phyloP scores from a whole-genome alignment of 1,284 basidiomycete genomes.

The Phylloporus sp. region DNA sequence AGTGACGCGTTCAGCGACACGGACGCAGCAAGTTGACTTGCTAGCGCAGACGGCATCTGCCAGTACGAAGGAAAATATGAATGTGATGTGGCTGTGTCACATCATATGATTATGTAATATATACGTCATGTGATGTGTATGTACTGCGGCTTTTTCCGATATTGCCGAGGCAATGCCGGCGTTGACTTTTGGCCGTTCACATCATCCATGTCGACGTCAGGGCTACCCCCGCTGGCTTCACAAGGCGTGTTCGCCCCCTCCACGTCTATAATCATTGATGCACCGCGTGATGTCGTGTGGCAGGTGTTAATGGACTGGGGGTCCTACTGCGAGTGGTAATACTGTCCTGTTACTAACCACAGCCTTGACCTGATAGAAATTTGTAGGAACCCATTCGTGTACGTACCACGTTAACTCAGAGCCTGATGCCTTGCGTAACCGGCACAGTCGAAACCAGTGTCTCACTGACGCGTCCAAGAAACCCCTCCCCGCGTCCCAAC shows the following conservation, averaged over 20 bases:
- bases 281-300: slow-evolving; percentile 40
- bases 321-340: slow-evolving; percentile 40
- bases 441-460: slow-evolving; percentile 55
- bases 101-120: background rate
- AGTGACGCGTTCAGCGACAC: slow-evolving; percentile 82
- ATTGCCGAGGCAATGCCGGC: no score
- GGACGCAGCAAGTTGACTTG: slow-evolving; percentile 80
- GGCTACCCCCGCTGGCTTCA: slow-evolving; percentile 27
- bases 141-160: no score
- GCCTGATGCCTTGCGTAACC: slow-evolving; percentile 4
- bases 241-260: slow-evolving; percentile 31
- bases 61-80: background rate
- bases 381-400: slow-evolving; percentile 73
- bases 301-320: slow-evolving; percentile 39
- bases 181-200: no score
- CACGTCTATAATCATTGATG: slow-evolving; percentile 38
- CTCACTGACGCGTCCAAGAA: slow-evolving; percentile 49
- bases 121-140: background rate
- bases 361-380: slow-evolving; percentile 1
- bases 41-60: slow-evolving; percentile 68
- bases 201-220: slow-evolving; percentile 15
- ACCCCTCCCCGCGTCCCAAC: slow-evolving; percentile 41
- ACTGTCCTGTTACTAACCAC: slow-evolving; percentile 2
- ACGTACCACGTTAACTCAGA: slow-evolving; percentile 21
- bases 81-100: slow-evolving; percentile 4